A percentile compares a stretch with the other conserved stretches of the same genome.
Evolutionary conservation across 257 asterid species (phyloP).

Genomic region (Scutellaria baicalensis): DNA sequence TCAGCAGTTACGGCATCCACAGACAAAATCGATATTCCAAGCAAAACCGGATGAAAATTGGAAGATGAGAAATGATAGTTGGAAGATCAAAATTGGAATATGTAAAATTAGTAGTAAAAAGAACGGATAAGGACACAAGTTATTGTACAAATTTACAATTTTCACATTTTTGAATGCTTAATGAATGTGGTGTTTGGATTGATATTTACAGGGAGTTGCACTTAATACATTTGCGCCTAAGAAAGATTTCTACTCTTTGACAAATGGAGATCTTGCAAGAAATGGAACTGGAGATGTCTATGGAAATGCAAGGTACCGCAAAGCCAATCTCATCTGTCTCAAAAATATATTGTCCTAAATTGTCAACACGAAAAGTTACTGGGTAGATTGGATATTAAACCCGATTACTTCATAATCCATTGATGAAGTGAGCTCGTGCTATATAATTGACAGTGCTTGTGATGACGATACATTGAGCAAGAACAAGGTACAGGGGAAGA

Average conservation of each 20-base stretch:
- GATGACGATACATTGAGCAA: slow-evolving; percentile 24
- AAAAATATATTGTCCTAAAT: not conserved
- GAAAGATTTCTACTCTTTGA: slow-evolving; percentile 35
- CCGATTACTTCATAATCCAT: too few relatives aligned
- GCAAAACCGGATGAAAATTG: too few relatives aligned
- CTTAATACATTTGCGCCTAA: slow-evolving; percentile 40
- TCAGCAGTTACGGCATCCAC: too few relatives aligned
- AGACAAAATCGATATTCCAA: too few relatives aligned
- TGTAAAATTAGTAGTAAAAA: too few relatives aligned
- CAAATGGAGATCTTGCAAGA: slow-evolving; percentile 39
- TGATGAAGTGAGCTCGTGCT: not conserved
- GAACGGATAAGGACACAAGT: too few relatives aligned
- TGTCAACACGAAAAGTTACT: too few relatives aligned
- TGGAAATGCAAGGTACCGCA: slow-evolving; percentile 45
- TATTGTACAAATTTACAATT: too few relatives aligned
- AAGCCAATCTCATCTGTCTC: not conserved
- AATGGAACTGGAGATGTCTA: not conserved
- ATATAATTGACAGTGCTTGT: slow-evolving; percentile 36
- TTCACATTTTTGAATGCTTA: not conserved
- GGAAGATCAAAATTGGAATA: too few relatives aligned
- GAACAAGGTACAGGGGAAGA: slow-evolving; percentile 54
- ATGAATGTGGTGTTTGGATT: not conserved
- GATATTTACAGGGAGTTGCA: slow-evolving; percentile 38
- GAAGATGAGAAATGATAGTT: too few relatives aligned
- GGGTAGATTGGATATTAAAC: too few relatives aligned